Percentiles rank a stretch among this genome's conserved stretches.
Evolutionary conservation across 129 eudicot genomes (phyloP).

Genomic region (Gnaphalium uliginosum): DNA sequence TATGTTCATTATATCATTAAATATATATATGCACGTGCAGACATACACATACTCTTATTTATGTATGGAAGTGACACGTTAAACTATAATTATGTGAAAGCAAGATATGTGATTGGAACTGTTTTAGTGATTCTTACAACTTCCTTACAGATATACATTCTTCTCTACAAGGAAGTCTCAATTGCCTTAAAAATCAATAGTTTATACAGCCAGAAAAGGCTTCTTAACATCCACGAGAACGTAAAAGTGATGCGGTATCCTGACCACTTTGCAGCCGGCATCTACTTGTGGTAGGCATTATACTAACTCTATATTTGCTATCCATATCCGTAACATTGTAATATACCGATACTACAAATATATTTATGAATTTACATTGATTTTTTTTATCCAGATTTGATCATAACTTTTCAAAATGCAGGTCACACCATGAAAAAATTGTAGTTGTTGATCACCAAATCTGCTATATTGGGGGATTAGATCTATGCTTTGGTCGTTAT

Average conservation of each 20-base stretch:
- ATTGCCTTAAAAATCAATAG: constrained; percentile 95
- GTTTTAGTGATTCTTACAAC: constrained; percentile 7
- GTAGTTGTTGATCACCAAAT: constrained; percentile 84
- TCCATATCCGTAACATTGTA: constrained; percentile 4
- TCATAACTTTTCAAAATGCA: constrained; percentile 33
- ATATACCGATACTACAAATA: background rate
- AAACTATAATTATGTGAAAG: background rate
- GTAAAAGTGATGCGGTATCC: constrained; percentile 91
- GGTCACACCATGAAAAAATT: constrained; percentile 98
- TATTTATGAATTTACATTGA: background rate
- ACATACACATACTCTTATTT: background rate
- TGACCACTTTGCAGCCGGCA: constrained; percentile 82
- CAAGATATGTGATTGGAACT: background rate
- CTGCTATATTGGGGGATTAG: constrained; percentile 92
- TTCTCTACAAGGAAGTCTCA: constrained; percentile 93
- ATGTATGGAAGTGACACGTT: background rate
- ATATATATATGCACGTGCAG: background rate
- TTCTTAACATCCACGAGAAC: constrained; percentile 83
- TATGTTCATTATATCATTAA: background rate
- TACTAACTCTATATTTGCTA: background rate
- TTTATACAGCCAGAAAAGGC: constrained; percentile 83
- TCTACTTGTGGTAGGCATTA: constrained; percentile 77
- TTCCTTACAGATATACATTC: constrained; percentile 81
- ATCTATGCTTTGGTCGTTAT: constrained; percentile 97
- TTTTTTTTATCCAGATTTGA: constrained; percentile 9